A percentile compares a stretch with the other conserved stretches of the same genome.
These are phyloP conservation scores for Penicillium silybi DNA, from an alignment of 495 filamentous ascomycete genomes.

Conservation along the genomic window DNA sequence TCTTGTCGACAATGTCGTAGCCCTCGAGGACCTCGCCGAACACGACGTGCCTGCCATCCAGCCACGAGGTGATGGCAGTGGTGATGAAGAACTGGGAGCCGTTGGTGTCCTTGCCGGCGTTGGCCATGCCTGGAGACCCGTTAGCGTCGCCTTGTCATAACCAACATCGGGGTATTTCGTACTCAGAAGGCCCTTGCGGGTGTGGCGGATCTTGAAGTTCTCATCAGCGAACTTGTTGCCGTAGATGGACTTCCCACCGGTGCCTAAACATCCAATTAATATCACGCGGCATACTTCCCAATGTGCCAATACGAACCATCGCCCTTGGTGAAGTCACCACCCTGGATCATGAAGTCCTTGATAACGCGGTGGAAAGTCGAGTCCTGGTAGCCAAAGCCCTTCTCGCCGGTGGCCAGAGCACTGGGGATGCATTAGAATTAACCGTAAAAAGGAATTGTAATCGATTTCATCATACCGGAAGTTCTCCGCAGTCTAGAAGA, in stretches of 20 bases:
- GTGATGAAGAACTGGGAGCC: constrained; percentile 99
- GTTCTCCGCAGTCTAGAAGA: constrained; percentile 80
- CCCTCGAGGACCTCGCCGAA: constrained; percentile 91
- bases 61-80: constrained; percentile 80
- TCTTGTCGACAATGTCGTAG: constrained; percentile 83
- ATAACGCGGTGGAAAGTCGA: constrained; percentile 98
- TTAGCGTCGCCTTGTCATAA: constrained; percentile 24
- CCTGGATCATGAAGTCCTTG: constrained; percentile 98
- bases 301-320: constrained; percentile 52
- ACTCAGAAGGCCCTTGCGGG: constrained; percentile 60
- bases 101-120: constrained; percentile 96
- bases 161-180: constrained; percentile 11
- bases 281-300: neutral
- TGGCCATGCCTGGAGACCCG: constrained; percentile 77
- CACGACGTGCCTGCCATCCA: constrained; percentile 85
- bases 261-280: constrained; percentile 47
- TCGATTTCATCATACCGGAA: constrained; percentile 59
- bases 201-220: constrained; percentile 99
- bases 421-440: constrained; percentile 29
- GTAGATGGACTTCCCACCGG: constrained; percentile 97
- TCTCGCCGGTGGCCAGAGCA: constrained; percentile 92
- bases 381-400: constrained; percentile 93
- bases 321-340: constrained; percentile 95
- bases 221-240: constrained; percentile 93
- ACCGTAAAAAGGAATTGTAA: neutral